Evolutionary conservation across 441 rosid species (phyloP), one percentile per base, ranked within the genome.

Genomic region (Pelargonium myrrhifolium): DNA sequence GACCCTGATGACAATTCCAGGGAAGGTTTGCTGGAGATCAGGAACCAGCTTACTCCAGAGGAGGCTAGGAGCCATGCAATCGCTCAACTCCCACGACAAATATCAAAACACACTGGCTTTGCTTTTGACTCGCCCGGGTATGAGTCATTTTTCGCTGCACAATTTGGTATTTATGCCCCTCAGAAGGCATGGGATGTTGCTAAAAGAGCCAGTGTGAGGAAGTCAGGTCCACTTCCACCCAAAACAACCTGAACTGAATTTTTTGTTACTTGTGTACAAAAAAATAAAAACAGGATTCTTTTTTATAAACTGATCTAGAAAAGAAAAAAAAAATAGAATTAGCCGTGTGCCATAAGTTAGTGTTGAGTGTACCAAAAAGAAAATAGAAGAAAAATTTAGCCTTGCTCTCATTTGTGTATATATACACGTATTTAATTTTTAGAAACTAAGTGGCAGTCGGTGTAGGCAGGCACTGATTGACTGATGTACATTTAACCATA

Each of bases 161-260:
- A 95, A 77, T 75, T 85, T n/a, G 98, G 99, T 63, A 64, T 90
- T 4, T 77, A 79, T 72, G 97, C 92, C 15, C 98, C 98, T 0
- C 97, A 90, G 28, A 95, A 87, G 84, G 89, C 98, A 24, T 95
- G 97, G 98, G 99, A 95, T 83, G 99, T 95, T 65, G 95, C 93
- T 20, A 79, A 93, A 72, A 84, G 99, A 86, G 99, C 98, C 56
- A 87, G 97, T 77, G 80, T 86, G 87, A 75, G 47, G 69, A 79
- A 71, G 77, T 72, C 92, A n/a, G 78, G 79, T 66, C 80, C 86
- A 0, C 88, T 82, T 75, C 59, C 63, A 63, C 77, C 75, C 20
- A 81, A 79, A 76, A 83, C 62, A 81, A 79, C 80, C 65, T 86
- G 68, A 78, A 3, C 24, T n/a, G 65, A 31, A 7, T 15, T 42